Conservation (phyloP, 495 filamentous ascomycete species). For the Penicillium egyptiacum region DNA sequence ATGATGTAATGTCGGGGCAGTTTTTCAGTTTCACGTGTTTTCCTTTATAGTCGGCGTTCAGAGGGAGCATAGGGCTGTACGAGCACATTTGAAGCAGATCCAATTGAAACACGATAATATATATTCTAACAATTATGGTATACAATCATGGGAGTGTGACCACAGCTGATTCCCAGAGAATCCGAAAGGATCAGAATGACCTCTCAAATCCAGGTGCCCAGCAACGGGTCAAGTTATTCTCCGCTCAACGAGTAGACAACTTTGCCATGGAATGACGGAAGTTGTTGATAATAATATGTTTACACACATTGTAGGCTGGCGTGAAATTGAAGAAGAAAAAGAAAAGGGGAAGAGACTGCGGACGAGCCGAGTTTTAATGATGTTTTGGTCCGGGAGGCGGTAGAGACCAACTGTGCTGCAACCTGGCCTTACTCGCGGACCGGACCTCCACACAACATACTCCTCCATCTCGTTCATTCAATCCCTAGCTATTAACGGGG, state of each 20-base stretch:
- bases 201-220: constrained; percentile 76
- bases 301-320: constrained; percentile 48
- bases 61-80: constrained; percentile 20
- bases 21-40: constrained; percentile 7
- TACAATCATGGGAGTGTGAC: constrained; percentile 52
- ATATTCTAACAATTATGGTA: constrained; percentile 2
- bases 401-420: constrained; percentile 45
- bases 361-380: constrained; percentile 38
- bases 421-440: constrained; percentile 48
- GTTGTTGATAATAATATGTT: constrained; percentile 61
- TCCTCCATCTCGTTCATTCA: constrained; percentile 21
- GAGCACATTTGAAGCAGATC: constrained; percentile 8
- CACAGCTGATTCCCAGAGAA: constrained; percentile 77
- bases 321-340: constrained; percentile 46
- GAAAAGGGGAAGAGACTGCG: constrained; percentile 24
- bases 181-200: constrained; percentile 64
- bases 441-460: constrained; percentile 40
- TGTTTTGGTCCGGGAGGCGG: constrained; percentile 34
- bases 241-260: constrained; percentile 72
- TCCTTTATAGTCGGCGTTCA: constrained; percentile 19
- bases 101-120: constrained; percentile 2
- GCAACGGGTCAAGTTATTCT: constrained; percentile 66
- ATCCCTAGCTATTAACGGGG: constrained; percentile 25
- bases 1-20: constrained; percentile 36
- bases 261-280: constrained; percentile 49